Percentiles rank a stretch among this genome's conserved stretches.
Conservation (phyloP, 345 rosid species). For the Ceriops tagal region DNA sequence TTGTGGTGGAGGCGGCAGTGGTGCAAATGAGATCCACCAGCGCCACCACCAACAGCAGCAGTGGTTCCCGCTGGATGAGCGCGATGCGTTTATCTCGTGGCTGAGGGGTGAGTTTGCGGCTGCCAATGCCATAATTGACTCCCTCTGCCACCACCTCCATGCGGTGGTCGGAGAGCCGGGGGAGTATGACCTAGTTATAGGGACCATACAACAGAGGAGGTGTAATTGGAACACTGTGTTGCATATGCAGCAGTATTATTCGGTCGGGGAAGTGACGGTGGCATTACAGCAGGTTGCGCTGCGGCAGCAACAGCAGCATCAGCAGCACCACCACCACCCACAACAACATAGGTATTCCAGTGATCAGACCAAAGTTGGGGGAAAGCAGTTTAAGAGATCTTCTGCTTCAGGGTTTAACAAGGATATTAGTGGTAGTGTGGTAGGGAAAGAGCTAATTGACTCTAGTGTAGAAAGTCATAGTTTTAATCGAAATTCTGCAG, state of each 20-base stretch:
- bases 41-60: constrained; percentile 33
- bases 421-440: constrained; percentile 37
- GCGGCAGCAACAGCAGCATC: constrained; percentile 50
- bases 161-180: constrained; percentile 55
- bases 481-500: constrained; percentile 31
- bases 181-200: constrained; percentile 59
- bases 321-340: constrained; percentile 11
- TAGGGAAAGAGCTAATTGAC: constrained; percentile 40
- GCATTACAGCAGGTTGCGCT: constrained; percentile 66
- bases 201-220: constrained; percentile 69
- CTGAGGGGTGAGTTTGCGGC: constrained; percentile 88
- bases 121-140: constrained; percentile 83
- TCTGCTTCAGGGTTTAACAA: constrained; percentile 40
- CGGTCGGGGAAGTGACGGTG: constrained; percentile 52
- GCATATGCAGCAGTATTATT: constrained; percentile 74
- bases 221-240: constrained; percentile 70
- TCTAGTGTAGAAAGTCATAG: constrained; percentile 29
- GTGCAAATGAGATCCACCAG: constrained; percentile 38
- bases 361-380: constrained; percentile 57
- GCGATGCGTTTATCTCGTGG: constrained; percentile 85
- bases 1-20: constrained; percentile 22
- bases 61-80: constrained; percentile 64
- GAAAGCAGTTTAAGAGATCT: constrained; percentile 53
- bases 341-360: constrained; percentile 18
- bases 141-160: constrained; percentile 62